Conservation (phyloP, 2,329 filamentous ascomycete genomes). For the Ophiosphaerella herpotricha region DNA sequence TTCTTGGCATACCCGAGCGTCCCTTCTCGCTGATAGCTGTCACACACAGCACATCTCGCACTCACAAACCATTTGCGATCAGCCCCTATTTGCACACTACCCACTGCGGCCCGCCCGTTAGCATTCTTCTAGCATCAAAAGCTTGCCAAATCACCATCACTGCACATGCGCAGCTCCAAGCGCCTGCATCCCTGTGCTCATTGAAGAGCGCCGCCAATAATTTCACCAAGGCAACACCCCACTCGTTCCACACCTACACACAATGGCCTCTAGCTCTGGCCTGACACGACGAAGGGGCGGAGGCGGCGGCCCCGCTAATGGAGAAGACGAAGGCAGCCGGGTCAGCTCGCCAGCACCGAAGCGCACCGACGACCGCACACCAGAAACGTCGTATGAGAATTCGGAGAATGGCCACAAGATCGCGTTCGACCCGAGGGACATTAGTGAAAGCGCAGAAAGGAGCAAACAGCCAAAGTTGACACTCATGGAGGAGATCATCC, state of each 20-base stretch:
- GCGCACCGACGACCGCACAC: slow-evolving; percentile 63
- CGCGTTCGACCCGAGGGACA: slow-evolving; percentile 94
- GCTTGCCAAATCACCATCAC: slow-evolving; percentile 11
- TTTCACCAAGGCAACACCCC: slow-evolving; percentile 35
- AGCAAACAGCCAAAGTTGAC: slow-evolving; percentile 98
- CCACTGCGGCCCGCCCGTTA: slow-evolving; percentile 13
- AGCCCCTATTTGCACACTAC: slow-evolving; percentile 21
- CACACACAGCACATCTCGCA: slow-evolving; percentile 30
- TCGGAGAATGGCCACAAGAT: slow-evolving; percentile 98
- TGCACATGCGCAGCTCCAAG: slow-evolving; percentile 42
- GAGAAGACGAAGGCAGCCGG: slow-evolving; percentile 66
- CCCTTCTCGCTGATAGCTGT: slow-evolving; percentile 25
- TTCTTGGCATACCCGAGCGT: slow-evolving; percentile 21
- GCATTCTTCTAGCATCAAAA: slow-evolving; percentile 14
- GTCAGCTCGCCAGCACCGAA: slow-evolving; percentile 67
- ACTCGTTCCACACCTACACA: slow-evolving; percentile 34
- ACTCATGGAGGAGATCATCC: slow-evolving; percentile 95
- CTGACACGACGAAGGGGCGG: slow-evolving; percentile 71
- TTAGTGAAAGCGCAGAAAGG: slow-evolving; percentile 93
- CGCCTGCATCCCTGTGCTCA: slow-evolving; percentile 40
- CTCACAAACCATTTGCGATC: slow-evolving; percentile 21
- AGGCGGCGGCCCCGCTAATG: slow-evolving; percentile 61
- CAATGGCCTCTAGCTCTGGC: slow-evolving; percentile 72
- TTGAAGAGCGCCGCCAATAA: slow-evolving; percentile 39
- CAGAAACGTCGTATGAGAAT: slow-evolving; percentile 84